A percentile compares a stretch with the other conserved stretches of the same genome.
Conservation (phyloP, 2,329 filamentous ascomycete species). For the Remersonia thermophila region DNA sequence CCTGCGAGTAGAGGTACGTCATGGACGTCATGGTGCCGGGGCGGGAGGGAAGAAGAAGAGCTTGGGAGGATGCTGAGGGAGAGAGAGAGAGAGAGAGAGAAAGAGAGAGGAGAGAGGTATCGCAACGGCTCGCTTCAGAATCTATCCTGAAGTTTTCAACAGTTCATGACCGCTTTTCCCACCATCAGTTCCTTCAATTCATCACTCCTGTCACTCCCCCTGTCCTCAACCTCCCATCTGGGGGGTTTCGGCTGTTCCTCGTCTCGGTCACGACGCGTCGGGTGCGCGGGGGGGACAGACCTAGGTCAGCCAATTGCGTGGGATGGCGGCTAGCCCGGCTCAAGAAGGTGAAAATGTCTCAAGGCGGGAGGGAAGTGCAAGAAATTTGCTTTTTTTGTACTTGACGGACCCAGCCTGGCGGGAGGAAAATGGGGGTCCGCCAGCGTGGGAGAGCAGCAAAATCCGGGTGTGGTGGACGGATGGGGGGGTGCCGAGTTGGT, state of each 20-base stretch:
- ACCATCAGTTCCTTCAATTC: too few relatives aligned
- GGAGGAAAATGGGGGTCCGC: background rate
- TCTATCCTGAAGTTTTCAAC: too few relatives aligned
- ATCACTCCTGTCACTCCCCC: background rate
- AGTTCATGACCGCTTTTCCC: too few relatives aligned
- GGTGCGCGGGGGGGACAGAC: too few relatives aligned
- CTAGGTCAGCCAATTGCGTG: conserved; percentile 11
- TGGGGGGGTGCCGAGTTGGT: background rate
- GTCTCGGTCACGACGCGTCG: too few relatives aligned
- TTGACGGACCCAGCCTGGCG: background rate
- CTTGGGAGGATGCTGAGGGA: too few relatives aligned
- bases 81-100: too few relatives aligned
- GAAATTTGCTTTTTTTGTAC: background rate
- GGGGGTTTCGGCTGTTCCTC: background rate
- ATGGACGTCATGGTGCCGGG: conserved; percentile 16
- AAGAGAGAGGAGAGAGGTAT: too few relatives aligned
- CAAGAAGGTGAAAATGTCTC: conserved; percentile 14
- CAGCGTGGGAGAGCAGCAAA: too few relatives aligned
- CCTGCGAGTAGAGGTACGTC: conserved; percentile 31
- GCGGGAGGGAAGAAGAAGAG: too few relatives aligned
- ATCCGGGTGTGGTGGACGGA: background rate
- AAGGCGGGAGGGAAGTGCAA: conserved; percentile 4
- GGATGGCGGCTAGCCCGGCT: conserved; percentile 9
- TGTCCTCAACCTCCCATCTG: conserved; percentile 2
- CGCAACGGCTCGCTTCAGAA: too few relatives aligned